phyloP scores from a whole-genome alignment of 108 stramenopile genomes.

The Aureococcus anophagefferens region DNA sequence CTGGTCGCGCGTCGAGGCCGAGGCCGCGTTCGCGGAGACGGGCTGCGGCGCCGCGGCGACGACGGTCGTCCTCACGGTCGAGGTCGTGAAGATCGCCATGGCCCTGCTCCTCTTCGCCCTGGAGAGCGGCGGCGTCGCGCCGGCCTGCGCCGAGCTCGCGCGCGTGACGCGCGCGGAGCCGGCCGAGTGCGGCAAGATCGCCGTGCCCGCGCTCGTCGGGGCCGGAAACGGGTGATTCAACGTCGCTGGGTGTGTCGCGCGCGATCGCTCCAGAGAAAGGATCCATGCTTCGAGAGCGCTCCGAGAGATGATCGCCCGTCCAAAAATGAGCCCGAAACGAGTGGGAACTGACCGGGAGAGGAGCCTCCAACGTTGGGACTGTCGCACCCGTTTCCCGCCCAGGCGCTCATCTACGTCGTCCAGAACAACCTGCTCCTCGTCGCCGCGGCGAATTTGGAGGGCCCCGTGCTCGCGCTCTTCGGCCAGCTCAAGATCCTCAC shows the following conservation, averaged over 20 bases:
- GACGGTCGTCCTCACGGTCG: neutral
- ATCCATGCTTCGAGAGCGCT: too few species aligned
- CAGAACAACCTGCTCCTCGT: slow-evolving; percentile 97
- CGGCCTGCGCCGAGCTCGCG: neutral
- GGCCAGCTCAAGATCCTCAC: slow-evolving; percentile 94
- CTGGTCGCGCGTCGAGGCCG: neutral
- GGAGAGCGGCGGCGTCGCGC: neutral
- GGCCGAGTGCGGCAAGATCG: neutral
- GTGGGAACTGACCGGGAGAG: too few species aligned
- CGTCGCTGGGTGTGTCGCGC: too few species aligned
- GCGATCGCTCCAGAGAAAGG: too few species aligned
- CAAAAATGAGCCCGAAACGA: too few species aligned
- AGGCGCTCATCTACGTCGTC: slow-evolving; percentile 83
- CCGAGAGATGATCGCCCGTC: too few species aligned
- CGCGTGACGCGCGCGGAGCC: neutral
- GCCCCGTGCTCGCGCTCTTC: slow-evolving; percentile 33
- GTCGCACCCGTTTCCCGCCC: too few species aligned
- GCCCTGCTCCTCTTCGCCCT: neutral
- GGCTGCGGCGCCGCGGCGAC: neutral
- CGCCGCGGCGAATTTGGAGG: slow-evolving; percentile 88
- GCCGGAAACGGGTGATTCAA: too few species aligned
- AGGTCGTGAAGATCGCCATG: neutral
- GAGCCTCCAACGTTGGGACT: too few species aligned
- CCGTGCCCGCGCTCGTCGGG: neutral
- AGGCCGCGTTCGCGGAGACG: too few species aligned